Base-by-base conservation (phyloP, 306 rosid genomes). In the Cucumis cinereus region DNA sequence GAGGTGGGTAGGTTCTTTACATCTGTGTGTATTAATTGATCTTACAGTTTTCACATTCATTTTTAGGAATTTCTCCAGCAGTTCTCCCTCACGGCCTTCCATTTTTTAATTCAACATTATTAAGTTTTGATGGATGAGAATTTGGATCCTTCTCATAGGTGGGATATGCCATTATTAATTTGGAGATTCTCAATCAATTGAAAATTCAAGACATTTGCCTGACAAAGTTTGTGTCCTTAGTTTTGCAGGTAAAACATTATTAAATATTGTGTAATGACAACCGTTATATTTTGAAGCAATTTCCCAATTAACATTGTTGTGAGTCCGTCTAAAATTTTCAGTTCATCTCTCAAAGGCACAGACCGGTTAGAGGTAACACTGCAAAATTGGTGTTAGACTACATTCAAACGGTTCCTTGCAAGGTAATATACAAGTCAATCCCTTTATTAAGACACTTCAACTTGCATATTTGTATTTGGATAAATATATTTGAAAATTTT, bases 341-440 rank as follows among this genome's bases (percentile, higher is more conserved):
- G 99, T 94, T 90, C 82, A 80, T 92, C 84, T 92, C 99, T 22
- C 99, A 94, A 84, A 88, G 92, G 85, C 85, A 92, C 71, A 89
- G 87, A 73, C 96, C 92, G 71, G 72, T 90, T 66, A 86, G 97
- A 81, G 96, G 99, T 15, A 83, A 89, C 75, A 85, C 96, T 79
- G 80, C 86, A 82, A 89, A 85, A 78, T 82, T 94, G 90, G 81
- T 92, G 49, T 77, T 82, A 83, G 89, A 83, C 75, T 94, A 90
- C 84, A 45, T 90, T 56, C 87, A 62, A 57, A 81, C 90, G 6
- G 81, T 85, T 69, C 97, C 97, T 2, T 87, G 95, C 89, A 94
- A 90, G 93, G 99, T 94, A 85, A 24, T 47, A 41, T 47, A 23
- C 64, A 53, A 74, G 16, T n/a, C 64, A 36, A 73, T 19, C 76